Evolutionary conservation across 768 basidiomycete genomes (phyloP).

Genomic region (Kwoniella botswanensis): DNA sequence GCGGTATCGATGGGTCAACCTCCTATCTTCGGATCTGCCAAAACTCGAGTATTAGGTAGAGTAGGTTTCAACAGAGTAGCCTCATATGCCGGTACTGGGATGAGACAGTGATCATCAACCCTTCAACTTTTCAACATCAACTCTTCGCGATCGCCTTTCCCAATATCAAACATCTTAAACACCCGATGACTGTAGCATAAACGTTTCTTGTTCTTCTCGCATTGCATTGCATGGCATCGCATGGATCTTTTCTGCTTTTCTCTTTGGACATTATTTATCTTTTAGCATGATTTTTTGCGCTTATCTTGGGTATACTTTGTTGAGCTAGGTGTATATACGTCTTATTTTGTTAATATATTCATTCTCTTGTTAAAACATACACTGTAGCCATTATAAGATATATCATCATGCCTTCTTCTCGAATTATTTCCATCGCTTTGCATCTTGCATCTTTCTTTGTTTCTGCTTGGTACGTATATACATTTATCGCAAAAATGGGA

Average conservation of each 20-base stretch:
- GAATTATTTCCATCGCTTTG: not conserved
- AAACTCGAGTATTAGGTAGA: constrained; percentile 38
- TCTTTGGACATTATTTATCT: constrained; percentile 11
- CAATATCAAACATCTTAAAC: not conserved
- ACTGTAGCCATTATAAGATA: constrained; percentile 15
- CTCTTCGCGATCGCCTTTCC: not conserved
- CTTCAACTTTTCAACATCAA: not conserved
- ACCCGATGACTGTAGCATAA: constrained; percentile 10
- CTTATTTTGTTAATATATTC: not conserved
- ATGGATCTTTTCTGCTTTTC: constrained; percentile 5
- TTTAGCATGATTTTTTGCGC: not conserved
- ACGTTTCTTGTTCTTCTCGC: constrained; percentile 3
- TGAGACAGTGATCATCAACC: constrained; percentile 5
- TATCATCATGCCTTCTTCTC: not conserved
- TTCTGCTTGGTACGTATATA: constrained; percentile 7
- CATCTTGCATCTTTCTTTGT: not conserved
- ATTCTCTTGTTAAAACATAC: constrained; percentile 3
- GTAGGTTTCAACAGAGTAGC: constrained; percentile 39
- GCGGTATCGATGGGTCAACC: constrained; percentile 33
- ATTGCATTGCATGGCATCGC: constrained; percentile 24
- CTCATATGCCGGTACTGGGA: constrained; percentile 42
- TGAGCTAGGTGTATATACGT: not conserved
- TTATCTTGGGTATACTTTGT: not conserved
- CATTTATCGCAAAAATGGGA: not conserved
- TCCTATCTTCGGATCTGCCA: constrained; percentile 54